These are phyloP conservation scores for Corchorus capsularis DNA, from an alignment of 345 rosid species.

Conservation along the genomic window DNA sequence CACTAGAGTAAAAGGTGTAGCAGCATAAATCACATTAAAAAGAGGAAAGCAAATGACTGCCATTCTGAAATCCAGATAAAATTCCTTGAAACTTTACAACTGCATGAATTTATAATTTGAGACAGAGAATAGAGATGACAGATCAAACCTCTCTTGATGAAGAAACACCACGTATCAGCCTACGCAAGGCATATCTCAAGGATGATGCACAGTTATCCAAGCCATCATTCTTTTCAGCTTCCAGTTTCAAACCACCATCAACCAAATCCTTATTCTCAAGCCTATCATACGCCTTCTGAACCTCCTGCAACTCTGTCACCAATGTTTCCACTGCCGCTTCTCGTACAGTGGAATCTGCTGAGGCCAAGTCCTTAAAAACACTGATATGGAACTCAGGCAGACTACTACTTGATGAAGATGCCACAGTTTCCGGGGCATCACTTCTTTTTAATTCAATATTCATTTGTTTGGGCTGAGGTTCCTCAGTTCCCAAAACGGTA, in stretches of 20 bases:
- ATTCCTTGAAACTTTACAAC: not conserved
- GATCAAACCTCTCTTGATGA: conserved; percentile 86
- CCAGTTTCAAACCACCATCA: conserved; percentile 59
- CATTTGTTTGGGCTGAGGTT: conserved; percentile 25
- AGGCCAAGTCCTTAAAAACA: conserved; percentile 76
- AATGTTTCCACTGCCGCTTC: conserved; percentile 66
- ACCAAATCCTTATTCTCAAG: conserved; percentile 51
- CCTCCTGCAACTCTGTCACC: conserved; percentile 64
- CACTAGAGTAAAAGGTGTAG: not conserved
- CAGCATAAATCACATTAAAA: not conserved
- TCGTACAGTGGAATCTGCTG: conserved; percentile 55
- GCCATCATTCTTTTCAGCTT: conserved; percentile 91
- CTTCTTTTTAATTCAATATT: conserved; percentile 27
- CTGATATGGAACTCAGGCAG: conserved; percentile 71
- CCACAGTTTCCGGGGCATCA: conserved; percentile 26
- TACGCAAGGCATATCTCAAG: conserved; percentile 77
- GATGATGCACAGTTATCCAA: conserved; percentile 83
- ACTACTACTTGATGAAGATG: conserved; percentile 31
- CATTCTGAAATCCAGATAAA: not conserved
- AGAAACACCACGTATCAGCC: conserved; percentile 92
- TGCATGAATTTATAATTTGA: not conserved
- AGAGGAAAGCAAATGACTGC: not conserved
- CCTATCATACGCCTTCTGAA: conserved; percentile 69
- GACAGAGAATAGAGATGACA: not conserved
- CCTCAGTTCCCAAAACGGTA: conserved; percentile 31